Evolutionary conservation across 345 rosid genomes (phyloP).

Genomic region (Eucalyptus regnans): DNA sequence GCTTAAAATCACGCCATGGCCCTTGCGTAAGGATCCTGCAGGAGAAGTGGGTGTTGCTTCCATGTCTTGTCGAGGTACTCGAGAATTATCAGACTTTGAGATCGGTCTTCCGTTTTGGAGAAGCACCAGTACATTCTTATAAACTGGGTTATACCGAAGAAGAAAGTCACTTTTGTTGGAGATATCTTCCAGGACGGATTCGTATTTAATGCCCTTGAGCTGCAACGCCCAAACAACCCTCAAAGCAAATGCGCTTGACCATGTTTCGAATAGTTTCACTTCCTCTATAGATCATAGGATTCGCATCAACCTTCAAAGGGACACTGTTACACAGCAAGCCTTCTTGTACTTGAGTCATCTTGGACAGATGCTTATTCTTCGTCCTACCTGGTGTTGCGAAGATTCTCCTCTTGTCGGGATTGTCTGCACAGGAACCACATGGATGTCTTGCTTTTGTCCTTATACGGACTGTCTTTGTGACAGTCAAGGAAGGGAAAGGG

Average conservation of each 20-base stretch:
- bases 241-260: background rate
- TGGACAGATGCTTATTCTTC: background rate
- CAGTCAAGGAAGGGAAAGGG: no score
- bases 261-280: background rate
- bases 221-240: background rate
- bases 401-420: background rate
- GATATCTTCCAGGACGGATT: background rate
- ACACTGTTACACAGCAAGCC: background rate
- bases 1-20: background rate
- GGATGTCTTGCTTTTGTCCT: background rate
- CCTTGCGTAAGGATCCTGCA: background rate
- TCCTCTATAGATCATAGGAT: background rate
- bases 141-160: background rate
- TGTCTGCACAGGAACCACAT: background rate
- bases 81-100: background rate
- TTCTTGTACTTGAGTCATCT: background rate
- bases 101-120: background rate
- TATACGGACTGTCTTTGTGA: background rate
- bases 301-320: background rate
- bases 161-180: background rate
- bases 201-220: background rate
- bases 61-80: background rate
- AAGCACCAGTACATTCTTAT: background rate
- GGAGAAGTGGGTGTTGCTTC: background rate
- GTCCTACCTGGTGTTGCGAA: background rate